phyloP scores from a whole-genome alignment of 495 filamentous ascomycete genomes.

The Aspergillus nanangensis region DNA sequence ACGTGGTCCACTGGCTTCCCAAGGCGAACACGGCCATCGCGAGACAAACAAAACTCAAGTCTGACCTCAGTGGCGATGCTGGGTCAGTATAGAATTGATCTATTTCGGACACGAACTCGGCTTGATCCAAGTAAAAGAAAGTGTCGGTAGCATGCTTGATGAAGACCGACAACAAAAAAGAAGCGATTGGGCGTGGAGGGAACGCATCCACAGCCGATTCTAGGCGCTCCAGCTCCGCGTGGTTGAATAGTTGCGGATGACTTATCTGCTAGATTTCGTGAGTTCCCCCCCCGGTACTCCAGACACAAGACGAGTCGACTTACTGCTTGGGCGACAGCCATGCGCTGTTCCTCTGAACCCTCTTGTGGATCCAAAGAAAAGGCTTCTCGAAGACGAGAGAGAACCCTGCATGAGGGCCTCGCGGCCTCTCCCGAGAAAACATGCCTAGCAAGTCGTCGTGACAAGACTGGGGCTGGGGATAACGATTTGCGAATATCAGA shows the following conservation, averaged over 20 bases:
- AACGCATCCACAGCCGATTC: slow-evolving; percentile 9
- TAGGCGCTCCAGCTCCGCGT: not conserved
- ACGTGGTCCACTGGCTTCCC: slow-evolving; percentile 20
- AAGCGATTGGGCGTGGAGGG: slow-evolving; percentile 15
- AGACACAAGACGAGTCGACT: not conserved
- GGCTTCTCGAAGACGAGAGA: slow-evolving; percentile 16
- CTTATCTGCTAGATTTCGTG: slow-evolving; percentile 7
- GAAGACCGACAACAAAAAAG: slow-evolving; percentile 19
- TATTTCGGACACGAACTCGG: slow-evolving; percentile 13
- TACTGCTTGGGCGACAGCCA: slow-evolving; percentile 16
- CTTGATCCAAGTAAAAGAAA: slow-evolving; percentile 24
- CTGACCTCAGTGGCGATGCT: slow-evolving; percentile 8
- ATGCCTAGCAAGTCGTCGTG: slow-evolving; percentile 13
- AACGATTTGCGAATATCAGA: not conserved
- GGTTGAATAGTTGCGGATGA: slow-evolving; percentile 7
- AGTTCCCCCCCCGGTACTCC: too few species aligned
- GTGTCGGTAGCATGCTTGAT: slow-evolving; percentile 18
- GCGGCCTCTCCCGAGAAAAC: slow-evolving; percentile 12
- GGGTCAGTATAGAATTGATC: slow-evolving; percentile 16
- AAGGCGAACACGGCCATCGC: slow-evolving; percentile 17
- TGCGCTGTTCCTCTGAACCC: slow-evolving; percentile 8
- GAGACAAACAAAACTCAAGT: slow-evolving; percentile 16
- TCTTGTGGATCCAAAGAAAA: slow-evolving; percentile 13
- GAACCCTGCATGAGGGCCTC: slow-evolving; percentile 9
- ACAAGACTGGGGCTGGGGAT: slow-evolving; percentile 9